Evolutionary conservation across 306 rosid genomes (phyloP).

Genomic region (Rosa rugosa): DNA sequence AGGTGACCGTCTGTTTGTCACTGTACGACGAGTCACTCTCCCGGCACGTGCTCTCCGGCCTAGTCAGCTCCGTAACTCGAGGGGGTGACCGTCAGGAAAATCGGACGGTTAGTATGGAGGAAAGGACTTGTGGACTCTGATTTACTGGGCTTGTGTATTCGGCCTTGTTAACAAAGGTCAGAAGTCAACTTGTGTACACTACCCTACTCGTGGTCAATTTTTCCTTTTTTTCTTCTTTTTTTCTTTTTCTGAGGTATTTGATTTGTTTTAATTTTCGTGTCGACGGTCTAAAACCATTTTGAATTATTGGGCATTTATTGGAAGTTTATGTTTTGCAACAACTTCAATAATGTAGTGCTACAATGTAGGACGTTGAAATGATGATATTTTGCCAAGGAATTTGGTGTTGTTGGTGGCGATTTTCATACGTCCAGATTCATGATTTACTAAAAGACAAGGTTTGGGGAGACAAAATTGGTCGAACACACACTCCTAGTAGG

Average conservation of each 20-base stretch:
- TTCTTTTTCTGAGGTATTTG: neutral
- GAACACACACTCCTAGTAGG: neutral
- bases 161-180: neutral
- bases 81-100: neutral
- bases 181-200: neutral
- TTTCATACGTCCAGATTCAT: neutral
- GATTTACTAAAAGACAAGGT: neutral
- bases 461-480: neutral
- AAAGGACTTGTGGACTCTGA: neutral
- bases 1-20: conserved; percentile 1
- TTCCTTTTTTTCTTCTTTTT: neutral
- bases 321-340: neutral
- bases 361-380: neutral
- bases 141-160: neutral
- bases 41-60: neutral
- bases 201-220: neutral
- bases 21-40: neutral
- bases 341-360: neutral
- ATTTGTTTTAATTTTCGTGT: neutral
- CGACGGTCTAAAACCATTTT: neutral
- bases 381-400: neutral
- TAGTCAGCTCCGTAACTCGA: conserved; percentile 9
- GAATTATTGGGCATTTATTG: neutral
- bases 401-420: neutral
- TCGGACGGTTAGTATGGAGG: neutral